Conservation (phyloP, 1,139 yeast species). For the Pichia sp. region DNA sequence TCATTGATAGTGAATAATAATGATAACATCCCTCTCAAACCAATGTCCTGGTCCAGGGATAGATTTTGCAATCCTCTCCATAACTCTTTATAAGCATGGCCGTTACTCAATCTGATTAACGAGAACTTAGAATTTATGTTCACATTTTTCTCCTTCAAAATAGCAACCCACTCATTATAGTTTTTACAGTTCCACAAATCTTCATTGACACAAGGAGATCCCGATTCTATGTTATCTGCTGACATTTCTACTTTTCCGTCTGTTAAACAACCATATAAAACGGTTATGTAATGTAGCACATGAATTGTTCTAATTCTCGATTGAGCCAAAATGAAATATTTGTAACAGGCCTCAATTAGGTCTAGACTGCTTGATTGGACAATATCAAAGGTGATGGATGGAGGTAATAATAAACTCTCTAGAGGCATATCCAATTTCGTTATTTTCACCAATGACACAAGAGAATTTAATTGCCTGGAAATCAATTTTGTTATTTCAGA, state of each 20-base stretch:
- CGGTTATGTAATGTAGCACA: conserved; percentile 68
- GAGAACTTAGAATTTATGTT: conserved; percentile 44
- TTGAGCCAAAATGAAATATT: conserved; percentile 75
- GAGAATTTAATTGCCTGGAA: conserved; percentile 68
- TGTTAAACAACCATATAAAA: conserved; percentile 62
- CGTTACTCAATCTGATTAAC: conserved; percentile 55
- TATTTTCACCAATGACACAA: conserved; percentile 72
- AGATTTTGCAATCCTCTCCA: conserved; percentile 46
- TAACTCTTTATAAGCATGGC: conserved; percentile 47
- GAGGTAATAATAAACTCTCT: conserved; percentile 59
- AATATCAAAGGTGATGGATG: conserved; percentile 37
- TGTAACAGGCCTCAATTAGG: conserved; percentile 51
- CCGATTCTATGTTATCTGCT: conserved; percentile 63
- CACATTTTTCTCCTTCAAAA: conserved; percentile 34
- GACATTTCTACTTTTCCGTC: conserved; percentile 57
- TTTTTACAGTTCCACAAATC: conserved; percentile 62
- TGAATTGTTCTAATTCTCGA: conserved; percentile 83
- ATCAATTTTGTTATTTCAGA: conserved; percentile 67
- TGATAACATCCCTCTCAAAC: conserved; percentile 57
- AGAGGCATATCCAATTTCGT: conserved; percentile 72
- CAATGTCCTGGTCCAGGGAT: conserved; percentile 38
- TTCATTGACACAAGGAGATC: conserved; percentile 68
- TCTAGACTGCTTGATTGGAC: conserved; percentile 30
- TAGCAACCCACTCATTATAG: conserved; percentile 53
- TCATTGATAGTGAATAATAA: conserved; percentile 72